Evolutionary conservation across 2,329 filamentous ascomycete genomes (phyloP), one percentile per base, ranked within the genome.

Genomic region (Claviceps sorghi): DNA sequence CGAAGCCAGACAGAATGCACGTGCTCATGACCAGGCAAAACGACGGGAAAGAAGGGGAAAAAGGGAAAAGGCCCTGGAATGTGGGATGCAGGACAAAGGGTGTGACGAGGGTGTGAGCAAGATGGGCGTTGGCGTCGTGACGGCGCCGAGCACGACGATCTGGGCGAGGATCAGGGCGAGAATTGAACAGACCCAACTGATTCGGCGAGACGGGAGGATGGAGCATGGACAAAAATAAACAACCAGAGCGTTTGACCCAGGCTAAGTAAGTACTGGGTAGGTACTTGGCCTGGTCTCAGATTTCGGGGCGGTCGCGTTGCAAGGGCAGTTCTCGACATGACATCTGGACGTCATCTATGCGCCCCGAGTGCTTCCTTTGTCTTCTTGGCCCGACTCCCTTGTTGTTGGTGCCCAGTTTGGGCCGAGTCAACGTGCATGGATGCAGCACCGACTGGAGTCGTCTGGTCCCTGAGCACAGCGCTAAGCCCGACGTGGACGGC

Each of bases 1-100:
- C 59, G 58, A 59, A 52, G 50, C 56, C 50, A 56, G 48, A 38
- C 15, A 15, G 34, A 36, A 32, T 36, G 41, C 51, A 46, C 51
- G n/a, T 30, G 38, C 9, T 46, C 53, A 55, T 55, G 48, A 36
- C 52, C 52, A 54, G 49, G 15, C 40, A 50, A 38, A 46, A 34
- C 4, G 45, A 7, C 5, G 6, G 17, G 10, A 22, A 22, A 36
- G 17, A 30, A 21, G n/a, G n/a, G 10, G 10, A 48, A 52, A 40
- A 49, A 48, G 4, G 19, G 8, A 13, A 36, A 21, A 26, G 13
- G 17, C 22, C 22, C 48, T 1, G 6, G 11, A 30, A 43, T 50
- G 26, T 1, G 6, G 11, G 40, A 43, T 50, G 15, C 38, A 32
- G 32, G 11, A 34, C 22, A 42, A 43, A 17, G 7, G 40, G 29